Evolutionary conservation across 768 basidiomycete genomes (phyloP).

Genomic region (Piloderma croceum): DNA sequence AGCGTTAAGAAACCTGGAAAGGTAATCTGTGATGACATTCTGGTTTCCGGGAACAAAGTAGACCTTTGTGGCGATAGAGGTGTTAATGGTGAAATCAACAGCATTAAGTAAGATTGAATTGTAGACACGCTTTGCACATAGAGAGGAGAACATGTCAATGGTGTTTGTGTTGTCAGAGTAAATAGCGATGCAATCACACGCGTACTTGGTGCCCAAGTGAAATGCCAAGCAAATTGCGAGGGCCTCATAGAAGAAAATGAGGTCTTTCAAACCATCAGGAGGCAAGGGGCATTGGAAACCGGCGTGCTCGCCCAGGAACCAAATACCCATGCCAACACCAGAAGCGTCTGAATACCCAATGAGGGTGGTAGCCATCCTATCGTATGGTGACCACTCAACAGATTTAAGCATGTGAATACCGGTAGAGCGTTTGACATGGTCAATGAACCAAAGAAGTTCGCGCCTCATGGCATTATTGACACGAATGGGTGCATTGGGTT

Average conservation of each 20-base stretch:
- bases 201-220: background rate
- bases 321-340: too few species aligned
- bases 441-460: constrained; percentile 29
- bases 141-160: constrained; percentile 23
- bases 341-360: background rate
- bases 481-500: constrained; percentile 12
- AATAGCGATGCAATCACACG: constrained; percentile 12
- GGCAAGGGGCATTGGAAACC: constrained; percentile 18
- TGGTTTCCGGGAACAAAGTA: too few species aligned
- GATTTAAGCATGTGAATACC: constrained; percentile 23
- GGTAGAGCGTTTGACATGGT: constrained; percentile 13
- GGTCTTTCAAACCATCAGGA: fast-evolving
- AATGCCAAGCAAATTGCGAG: constrained; percentile 19
- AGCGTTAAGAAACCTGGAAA: too few species aligned
- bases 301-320: too few species aligned
- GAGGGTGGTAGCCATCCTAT: background rate
- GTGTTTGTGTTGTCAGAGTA: constrained; percentile 26
- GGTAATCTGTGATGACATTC: constrained; percentile 6
- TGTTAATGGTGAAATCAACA: constrained; percentile 20
- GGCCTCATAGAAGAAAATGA: constrained; percentile 26
- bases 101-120: constrained; percentile 21
- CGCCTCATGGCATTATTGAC: constrained; percentile 22
- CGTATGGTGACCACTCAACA: constrained; percentile 5
- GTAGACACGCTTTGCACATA: constrained; percentile 17
- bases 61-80: too few species aligned